Evolutionary conservation across 371 early-diverging fungal genomes (phyloP), one percentile per base, ranked within the genome.

Genomic region (Rhizopus arrhizus): DNA sequence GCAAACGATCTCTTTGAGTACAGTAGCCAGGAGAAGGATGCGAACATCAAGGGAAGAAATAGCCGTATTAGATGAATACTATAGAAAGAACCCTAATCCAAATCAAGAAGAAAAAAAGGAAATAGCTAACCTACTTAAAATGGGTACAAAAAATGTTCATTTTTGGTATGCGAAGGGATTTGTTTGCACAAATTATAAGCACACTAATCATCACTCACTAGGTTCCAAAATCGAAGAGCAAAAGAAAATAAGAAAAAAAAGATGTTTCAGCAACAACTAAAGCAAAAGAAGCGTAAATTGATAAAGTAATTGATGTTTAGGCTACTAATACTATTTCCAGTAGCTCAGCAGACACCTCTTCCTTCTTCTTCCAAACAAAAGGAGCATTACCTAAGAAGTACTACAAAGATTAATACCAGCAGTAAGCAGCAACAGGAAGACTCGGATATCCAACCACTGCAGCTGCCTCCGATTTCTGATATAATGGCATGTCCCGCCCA

Each of bases 191-290:
- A 32, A 2, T 15, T 5, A 35, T 16, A 22, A 31, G 29, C 1
- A 33, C 28, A 41, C 15, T 15, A 6, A 8, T 7, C 28, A 51
- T 33, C 51, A 22, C 45, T 1, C 12, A 35, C 12, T 34, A 70
- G 74, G 70, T 70, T 70, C 49, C 70, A 73, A 49, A 73, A 73
- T 35, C 53, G 69, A 56, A 49, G 73, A 28, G 66, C 69, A 34
- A 68, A 65, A 15, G 70, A 70, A 10, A 70, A 66, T 11, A 63
- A 63, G 29, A 63, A 51, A 15, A 59, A 28, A 29, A 68, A 57
- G 22, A 32, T 33, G 5, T 29, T 9, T 10, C 50, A 31, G 15
- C 29, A 32, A 32, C 33, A 58, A 22, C 10, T 28, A 32, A 11
- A 10, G 13, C 34, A 10, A 7, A 29, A 22, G 28, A 16, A 54